Percentiles rank a stretch among this genome's conserved stretches.
Evolutionary conservation across 176 grass and related monocot species (phyloP).

Genomic region (Microstegium vimineum): DNA sequence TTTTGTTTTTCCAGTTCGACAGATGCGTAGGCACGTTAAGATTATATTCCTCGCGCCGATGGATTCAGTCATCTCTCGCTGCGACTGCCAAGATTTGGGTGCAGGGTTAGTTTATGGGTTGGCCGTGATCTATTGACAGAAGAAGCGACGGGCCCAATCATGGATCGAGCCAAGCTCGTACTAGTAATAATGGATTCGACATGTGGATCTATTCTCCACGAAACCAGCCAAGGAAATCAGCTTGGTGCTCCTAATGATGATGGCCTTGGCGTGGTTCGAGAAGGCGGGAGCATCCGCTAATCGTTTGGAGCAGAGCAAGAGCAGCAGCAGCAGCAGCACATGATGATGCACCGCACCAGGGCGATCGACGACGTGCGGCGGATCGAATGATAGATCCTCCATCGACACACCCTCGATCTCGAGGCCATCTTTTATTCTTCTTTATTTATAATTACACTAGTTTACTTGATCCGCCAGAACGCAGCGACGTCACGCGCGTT

Average conservation of each 20-base stretch:
- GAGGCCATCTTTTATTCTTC: neutral
- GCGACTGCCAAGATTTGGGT: neutral
- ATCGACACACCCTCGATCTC: constrained; percentile 3
- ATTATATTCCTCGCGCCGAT: constrained; percentile 2
- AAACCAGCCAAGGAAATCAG: too few species aligned
- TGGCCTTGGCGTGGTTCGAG: neutral
- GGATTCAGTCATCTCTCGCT: neutral
- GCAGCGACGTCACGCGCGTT: neutral
- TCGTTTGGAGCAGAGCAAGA: neutral
- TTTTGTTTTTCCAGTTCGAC: neutral
- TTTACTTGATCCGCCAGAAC: neutral
- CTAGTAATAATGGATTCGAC: too few species aligned
- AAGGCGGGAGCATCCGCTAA: constrained; percentile 1
- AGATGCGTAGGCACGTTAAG: neutral
- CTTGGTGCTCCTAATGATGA: too few species aligned
- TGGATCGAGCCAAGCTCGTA: too few species aligned
- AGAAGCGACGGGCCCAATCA: too few species aligned
- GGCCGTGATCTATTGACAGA: constrained; percentile 8
- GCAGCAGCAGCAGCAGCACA: too few species aligned
- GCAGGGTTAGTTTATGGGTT: neutral
- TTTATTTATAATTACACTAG: neutral
- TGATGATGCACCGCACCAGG: neutral
- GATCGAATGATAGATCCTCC: constrained; percentile 3
- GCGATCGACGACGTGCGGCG: neutral
- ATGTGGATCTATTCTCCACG: neutral